These are phyloP conservation scores for Elsinoe necatrix DNA, from an alignment of 2,329 filamentous ascomycete genomes.

Conservation along the genomic window DNA sequence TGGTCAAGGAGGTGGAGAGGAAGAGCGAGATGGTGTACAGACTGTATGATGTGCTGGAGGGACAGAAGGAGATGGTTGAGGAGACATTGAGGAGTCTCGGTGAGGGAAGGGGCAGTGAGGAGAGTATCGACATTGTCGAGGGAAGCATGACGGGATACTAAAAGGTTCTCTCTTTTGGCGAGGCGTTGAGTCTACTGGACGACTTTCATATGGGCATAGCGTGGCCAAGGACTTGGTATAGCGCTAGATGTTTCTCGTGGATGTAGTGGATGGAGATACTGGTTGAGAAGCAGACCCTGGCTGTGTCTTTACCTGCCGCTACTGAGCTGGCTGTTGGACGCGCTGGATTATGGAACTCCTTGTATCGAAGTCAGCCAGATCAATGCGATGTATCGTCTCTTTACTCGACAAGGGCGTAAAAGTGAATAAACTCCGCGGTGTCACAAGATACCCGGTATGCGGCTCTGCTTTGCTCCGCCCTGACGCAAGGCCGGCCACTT, in stretches of 20 bases:
- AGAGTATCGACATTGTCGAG: conserved; percentile 20
- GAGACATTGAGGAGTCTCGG: conserved; percentile 36
- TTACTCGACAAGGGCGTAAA: neutral
- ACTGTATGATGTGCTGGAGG: conserved; percentile 75
- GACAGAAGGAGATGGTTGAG: conserved; percentile 55
- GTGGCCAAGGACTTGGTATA: neutral
- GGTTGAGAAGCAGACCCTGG: neutral
- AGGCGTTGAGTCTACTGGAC: neutral
- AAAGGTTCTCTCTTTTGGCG: conserved; percentile 1
- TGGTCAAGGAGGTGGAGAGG: conserved; percentile 57
- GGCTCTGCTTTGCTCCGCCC: neutral
- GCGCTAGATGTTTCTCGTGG: neutral
- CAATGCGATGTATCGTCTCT: neutral
- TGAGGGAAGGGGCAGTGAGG: conserved; percentile 21
- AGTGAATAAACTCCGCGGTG: no score
- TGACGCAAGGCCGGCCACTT: neutral
- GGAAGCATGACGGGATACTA: conserved; percentile 21
- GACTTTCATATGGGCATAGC: neutral
- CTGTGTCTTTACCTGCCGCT: conserved; percentile 12
- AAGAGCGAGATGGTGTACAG: conserved; percentile 75
- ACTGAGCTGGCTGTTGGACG: conserved; percentile 8
- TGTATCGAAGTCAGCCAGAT: neutral
- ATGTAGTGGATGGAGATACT: neutral
- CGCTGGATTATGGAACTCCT: neutral
- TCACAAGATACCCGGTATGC: no score